These are phyloP conservation scores for Phytomonas sp. DNA, from an alignment of 208 protist species.

Conservation along the genomic window DNA sequence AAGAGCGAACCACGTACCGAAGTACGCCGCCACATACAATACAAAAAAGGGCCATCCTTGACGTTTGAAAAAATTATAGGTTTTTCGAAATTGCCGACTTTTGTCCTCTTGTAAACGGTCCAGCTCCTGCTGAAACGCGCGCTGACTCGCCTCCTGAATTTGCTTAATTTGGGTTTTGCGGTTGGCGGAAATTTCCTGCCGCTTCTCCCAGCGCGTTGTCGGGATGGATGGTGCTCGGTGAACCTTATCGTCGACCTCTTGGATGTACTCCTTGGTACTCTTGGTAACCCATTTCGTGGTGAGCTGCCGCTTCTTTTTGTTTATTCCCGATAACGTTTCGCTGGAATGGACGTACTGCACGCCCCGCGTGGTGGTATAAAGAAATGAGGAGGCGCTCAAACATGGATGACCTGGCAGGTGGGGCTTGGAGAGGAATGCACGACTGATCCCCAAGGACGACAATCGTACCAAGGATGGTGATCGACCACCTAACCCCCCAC, in stretches of 20 bases:
- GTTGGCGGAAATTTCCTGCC: conserved; percentile 9
- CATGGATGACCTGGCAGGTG: not conserved
- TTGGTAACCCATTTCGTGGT: conserved; percentile 67
- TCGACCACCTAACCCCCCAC: not conserved
- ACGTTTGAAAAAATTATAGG: conserved; percentile 71
- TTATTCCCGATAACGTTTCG: conserved; percentile 58
- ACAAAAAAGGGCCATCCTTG: conserved; percentile 65
- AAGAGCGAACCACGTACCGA: conserved; percentile 38
- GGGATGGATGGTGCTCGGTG: conserved; percentile 13
- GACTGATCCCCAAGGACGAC: not conserved
- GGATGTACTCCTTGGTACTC: conserved; percentile 85
- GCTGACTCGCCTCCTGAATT: conserved; percentile 40
- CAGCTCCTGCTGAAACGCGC: conserved; percentile 60
- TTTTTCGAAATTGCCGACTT: conserved; percentile 40
- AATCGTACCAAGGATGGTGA: not conserved
- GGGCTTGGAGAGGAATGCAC: not conserved
- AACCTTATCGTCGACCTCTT: conserved; percentile 43
- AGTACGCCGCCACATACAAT: conserved; percentile 50
- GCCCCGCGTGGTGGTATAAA: not conserved
- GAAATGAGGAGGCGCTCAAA: not conserved
- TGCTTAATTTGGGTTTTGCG: conserved; percentile 19
- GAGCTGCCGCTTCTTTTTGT: conserved; percentile 32
- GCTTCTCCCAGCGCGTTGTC: conserved; percentile 22
- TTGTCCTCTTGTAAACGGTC: conserved; percentile 63
- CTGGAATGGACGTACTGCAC: conserved; percentile 74